These are phyloP conservation scores for Globisporangium okanoganense DNA, from an alignment of 352 stramenopile species.

Conservation along the genomic window DNA sequence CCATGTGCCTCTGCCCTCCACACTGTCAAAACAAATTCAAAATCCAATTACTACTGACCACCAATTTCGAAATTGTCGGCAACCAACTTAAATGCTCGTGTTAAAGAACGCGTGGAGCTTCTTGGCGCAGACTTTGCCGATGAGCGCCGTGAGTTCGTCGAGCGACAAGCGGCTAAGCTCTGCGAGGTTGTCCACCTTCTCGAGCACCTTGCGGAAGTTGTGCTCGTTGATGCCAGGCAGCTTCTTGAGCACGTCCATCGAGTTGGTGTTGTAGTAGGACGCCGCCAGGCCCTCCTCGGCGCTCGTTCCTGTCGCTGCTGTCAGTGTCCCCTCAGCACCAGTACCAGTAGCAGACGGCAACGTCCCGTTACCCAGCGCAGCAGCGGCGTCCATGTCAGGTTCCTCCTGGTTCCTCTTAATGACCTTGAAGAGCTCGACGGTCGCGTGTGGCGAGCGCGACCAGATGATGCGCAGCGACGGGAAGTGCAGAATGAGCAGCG, in stretches of 20 bases:
- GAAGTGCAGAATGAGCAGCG: slow-evolving; percentile 93
- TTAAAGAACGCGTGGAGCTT: slow-evolving; percentile 85
- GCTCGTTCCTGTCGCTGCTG: slow-evolving; percentile 52
- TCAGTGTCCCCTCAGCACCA: slow-evolving; percentile 19
- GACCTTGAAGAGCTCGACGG: slow-evolving; percentile 80
- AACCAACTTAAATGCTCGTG: slow-evolving; percentile 35
- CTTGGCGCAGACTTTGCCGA: slow-evolving; percentile 73
- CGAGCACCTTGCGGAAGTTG: slow-evolving; percentile 86
- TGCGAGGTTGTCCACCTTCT: slow-evolving; percentile 63
- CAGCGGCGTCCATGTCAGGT: slow-evolving; percentile 72
- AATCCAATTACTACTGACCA: slow-evolving; percentile 19
- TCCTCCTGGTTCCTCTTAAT: slow-evolving; percentile 84
- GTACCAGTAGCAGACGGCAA: slow-evolving; percentile 2
- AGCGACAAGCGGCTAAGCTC: slow-evolving; percentile 69
- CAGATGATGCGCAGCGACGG: slow-evolving; percentile 94
- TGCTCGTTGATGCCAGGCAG: slow-evolving; percentile 94
- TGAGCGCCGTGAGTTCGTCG: slow-evolving; percentile 54
- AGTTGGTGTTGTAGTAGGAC: slow-evolving; percentile 86
- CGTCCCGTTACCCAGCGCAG: slow-evolving; percentile 50
- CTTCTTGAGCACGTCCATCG: slow-evolving; percentile 93
- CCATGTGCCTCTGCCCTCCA: not conserved
- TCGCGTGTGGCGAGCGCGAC: slow-evolving; percentile 91
- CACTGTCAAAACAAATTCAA: not conserved
- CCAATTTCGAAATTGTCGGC: slow-evolving; percentile 1
- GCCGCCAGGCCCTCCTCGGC: slow-evolving; percentile 52